Conservation (phyloP, 768 basidiomycete species). For the Thelephora ganbajun region DNA sequence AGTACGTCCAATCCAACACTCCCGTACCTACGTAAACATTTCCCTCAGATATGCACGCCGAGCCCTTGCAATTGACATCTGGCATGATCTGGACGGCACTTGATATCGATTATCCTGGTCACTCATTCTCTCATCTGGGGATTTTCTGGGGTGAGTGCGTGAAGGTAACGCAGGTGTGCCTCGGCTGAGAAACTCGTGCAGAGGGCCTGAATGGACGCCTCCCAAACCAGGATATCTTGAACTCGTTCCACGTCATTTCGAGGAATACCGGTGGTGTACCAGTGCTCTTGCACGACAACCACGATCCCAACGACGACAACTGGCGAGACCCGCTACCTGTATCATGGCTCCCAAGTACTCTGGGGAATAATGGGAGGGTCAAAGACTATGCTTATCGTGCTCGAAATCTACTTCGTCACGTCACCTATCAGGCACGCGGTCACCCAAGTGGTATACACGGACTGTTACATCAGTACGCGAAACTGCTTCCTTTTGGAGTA, state of each 20-base stretch:
- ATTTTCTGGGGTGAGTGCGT: constrained; percentile 71
- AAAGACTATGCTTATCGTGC: constrained; percentile 43
- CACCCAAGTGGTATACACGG: constrained; percentile 81
- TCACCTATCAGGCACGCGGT: constrained; percentile 67
- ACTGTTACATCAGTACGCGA: constrained; percentile 61
- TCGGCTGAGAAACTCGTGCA: constrained; percentile 18
- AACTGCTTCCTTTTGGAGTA: neutral
- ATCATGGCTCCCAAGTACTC: constrained; percentile 30
- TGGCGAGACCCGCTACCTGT: constrained; percentile 18
- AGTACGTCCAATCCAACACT: constrained; percentile 29
- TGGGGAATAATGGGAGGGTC: constrained; percentile 29
- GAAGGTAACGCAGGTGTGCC: neutral
- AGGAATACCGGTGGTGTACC: constrained; percentile 65
- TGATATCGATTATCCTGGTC: constrained; percentile 90
- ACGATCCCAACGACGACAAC: constrained; percentile 30
- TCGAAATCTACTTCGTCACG: constrained; percentile 55
- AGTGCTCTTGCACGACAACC: constrained; percentile 67
- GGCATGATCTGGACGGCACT: constrained; percentile 95
- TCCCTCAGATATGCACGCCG: constrained; percentile 45
- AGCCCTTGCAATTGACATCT: constrained; percentile 49
- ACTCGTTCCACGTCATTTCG: constrained; percentile 64
- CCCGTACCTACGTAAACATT: neutral
- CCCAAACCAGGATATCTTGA: constrained; percentile 91
- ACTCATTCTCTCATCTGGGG: constrained; percentile 94
- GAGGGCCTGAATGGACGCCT: constrained; percentile 92